Evolutionary conservation across 202 grass and related monocot species (phyloP).

Genomic region (Setaria italica): DNA sequence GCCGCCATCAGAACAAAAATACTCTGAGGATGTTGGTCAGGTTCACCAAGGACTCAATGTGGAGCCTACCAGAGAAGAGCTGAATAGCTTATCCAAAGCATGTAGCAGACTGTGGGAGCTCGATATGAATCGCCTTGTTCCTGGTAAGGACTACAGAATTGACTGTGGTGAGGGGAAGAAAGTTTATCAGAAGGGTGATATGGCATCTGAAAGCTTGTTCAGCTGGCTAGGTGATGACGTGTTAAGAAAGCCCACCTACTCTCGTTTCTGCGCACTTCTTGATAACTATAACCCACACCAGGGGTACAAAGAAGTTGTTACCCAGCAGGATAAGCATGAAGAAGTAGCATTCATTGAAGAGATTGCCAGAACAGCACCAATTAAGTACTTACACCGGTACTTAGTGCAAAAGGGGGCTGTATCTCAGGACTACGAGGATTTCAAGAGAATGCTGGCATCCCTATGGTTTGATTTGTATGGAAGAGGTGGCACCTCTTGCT

Average conservation of each 20-base stretch:
- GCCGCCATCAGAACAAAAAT: conserved; percentile 80
- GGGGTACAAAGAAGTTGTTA: conserved; percentile 79
- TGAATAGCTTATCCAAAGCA: conserved; percentile 76
- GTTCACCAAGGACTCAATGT: conserved; percentile 61
- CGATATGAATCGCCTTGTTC: conserved; percentile 77
- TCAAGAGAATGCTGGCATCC: conserved; percentile 72
- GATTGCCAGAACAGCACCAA: conserved; percentile 79
- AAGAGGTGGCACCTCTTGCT: conserved; percentile 66
- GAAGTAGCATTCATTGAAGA: conserved; percentile 94
- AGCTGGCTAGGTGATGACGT: conserved; percentile 65
- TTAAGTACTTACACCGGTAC: conserved; percentile 84
- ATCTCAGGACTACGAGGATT: conserved; percentile 64
- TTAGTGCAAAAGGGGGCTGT: conserved; percentile 65
- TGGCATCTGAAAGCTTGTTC: conserved; percentile 77
- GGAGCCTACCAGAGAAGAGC: conserved; percentile 84
- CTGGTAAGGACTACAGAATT: conserved; percentile 82
- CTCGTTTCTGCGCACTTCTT: conserved; percentile 87
- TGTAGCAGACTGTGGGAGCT: conserved; percentile 84
- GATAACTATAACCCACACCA: conserved; percentile 96
- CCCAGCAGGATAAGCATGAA: conserved; percentile 88
- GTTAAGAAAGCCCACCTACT: conserved; percentile 67
- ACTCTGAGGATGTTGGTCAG: conserved; percentile 60
- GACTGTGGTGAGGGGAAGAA: conserved; percentile 89
- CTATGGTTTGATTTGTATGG: conserved; percentile 94
- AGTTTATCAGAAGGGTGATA: conserved; percentile 87